These are phyloP conservation scores for Neurospora africana DNA, from an alignment of 495 filamentous ascomycete genomes.

Conservation along the genomic window DNA sequence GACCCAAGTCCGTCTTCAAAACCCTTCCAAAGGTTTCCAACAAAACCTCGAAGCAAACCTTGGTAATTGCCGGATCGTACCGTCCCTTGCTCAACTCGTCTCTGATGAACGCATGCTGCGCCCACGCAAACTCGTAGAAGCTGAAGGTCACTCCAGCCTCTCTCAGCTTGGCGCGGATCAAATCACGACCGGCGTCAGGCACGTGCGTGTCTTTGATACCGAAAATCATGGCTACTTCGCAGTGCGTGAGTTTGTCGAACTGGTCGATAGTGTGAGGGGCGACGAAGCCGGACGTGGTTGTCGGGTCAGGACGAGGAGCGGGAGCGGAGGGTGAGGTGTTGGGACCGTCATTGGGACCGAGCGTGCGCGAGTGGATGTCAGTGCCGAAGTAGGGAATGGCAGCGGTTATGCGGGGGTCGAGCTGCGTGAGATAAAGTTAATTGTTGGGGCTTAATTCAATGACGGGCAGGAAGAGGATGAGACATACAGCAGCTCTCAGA, in stretches of 20 bases:
- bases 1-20: constrained; percentile 68
- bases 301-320: background rate
- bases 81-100: constrained; percentile 89
- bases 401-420: constrained; percentile 66
- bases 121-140: constrained; percentile 84
- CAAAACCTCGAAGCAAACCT: constrained; percentile 87
- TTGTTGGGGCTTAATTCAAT: background rate
- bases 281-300: background rate
- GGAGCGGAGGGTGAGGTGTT: constrained; percentile 24
- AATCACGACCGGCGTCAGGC: constrained; percentile 70
- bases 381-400: constrained; percentile 88
- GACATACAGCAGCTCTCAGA: constrained; percentile 57
- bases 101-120: constrained; percentile 94
- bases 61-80: constrained; percentile 79
- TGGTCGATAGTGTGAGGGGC: constrained; percentile 35
- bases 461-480: background rate
- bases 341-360: constrained; percentile 42
- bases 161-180: constrained; percentile 75
- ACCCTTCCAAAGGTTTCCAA: constrained; percentile 74
- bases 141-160: constrained; percentile 64
- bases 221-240: constrained; percentile 79
- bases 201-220: constrained; percentile 88
- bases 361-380: constrained; percentile 68
- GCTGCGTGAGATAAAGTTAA: constrained; percentile 11
- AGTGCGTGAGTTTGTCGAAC: constrained; percentile 53